Percentiles rank a stretch among this genome's conserved stretches.
Conservation (phyloP, 345 rosid species). For the Bretschneidera sinensis region DNA sequence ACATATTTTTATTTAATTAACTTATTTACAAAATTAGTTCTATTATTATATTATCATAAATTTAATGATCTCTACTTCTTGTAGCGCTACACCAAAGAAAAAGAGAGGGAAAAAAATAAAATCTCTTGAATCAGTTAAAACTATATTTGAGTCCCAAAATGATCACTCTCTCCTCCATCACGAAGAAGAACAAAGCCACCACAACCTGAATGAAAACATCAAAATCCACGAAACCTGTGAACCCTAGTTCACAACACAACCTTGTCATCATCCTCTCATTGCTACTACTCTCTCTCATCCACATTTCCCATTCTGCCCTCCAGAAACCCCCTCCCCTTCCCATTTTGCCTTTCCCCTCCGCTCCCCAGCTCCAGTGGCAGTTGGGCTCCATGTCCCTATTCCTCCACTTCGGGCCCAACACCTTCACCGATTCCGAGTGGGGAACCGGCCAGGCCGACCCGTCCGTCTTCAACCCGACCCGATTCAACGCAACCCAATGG, state of each 20-base stretch:
- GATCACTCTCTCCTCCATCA: neutral
- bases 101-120: no score
- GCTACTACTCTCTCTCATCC: slow-evolving; percentile 8
- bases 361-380: slow-evolving; percentile 86
- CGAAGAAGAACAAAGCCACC: neutral
- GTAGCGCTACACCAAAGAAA: no score
- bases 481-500: slow-evolving; percentile 75
- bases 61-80: no score
- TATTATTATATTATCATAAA: no score
- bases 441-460: slow-evolving; percentile 73
- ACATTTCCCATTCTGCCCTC: slow-evolving; percentile 28
- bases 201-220: neutral
- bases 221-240: neutral
- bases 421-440: slow-evolving; percentile 88
- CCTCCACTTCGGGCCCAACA: slow-evolving; percentile 87
- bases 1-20: no score
- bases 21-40: no score
- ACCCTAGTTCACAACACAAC: slow-evolving; percentile 3
- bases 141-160: no score
- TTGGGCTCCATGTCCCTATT: slow-evolving; percentile 64
- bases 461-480: slow-evolving; percentile 59
- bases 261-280: slow-evolving; percentile 1
- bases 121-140: no score
- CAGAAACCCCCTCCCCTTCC: slow-evolving; percentile 72
- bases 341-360: slow-evolving; percentile 66